Evolutionary conservation across 2,329 filamentous ascomycete genomes (phyloP).

Genomic region (Pyricularia pennisetigena): DNA sequence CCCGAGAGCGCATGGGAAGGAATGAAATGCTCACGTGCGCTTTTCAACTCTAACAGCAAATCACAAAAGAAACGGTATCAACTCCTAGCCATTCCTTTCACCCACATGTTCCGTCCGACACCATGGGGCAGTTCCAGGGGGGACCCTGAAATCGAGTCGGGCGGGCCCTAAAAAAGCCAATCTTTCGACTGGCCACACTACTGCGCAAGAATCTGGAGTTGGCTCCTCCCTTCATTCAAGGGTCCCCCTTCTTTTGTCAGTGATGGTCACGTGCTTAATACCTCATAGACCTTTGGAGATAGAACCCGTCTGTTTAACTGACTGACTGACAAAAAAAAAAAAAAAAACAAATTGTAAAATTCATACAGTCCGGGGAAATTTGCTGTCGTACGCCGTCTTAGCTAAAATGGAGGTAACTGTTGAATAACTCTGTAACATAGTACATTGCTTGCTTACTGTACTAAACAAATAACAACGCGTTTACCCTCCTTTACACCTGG

Average conservation of each 20-base stretch:
- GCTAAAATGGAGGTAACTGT: neutral
- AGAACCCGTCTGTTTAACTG: too few relatives aligned
- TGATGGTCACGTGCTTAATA: neutral
- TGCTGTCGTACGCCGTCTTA: neutral
- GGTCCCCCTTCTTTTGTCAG: neutral
- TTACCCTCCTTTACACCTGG: constrained; percentile 32
- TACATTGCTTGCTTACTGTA: neutral
- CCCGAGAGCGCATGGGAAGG: neutral
- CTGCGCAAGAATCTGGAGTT: neutral
- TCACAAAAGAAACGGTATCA: neutral
- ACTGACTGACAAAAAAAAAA: too few relatives aligned
- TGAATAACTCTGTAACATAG: neutral
- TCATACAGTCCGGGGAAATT: neutral
- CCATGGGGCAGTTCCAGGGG: neutral
- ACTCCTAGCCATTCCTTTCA: constrained; percentile 10
- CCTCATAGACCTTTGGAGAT: too few relatives aligned
- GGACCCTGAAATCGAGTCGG: neutral
- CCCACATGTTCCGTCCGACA: constrained; percentile 8
- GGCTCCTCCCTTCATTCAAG: neutral
- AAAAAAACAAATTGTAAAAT: neutral
- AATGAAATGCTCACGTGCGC: neutral
- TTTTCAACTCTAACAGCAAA: neutral
- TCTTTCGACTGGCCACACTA: neutral
- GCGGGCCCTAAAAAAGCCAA: neutral
- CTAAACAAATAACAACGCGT: neutral